Conservation (phyloP, 2,329 filamentous ascomycete species). For the Chaetomium strumarium region DNA sequence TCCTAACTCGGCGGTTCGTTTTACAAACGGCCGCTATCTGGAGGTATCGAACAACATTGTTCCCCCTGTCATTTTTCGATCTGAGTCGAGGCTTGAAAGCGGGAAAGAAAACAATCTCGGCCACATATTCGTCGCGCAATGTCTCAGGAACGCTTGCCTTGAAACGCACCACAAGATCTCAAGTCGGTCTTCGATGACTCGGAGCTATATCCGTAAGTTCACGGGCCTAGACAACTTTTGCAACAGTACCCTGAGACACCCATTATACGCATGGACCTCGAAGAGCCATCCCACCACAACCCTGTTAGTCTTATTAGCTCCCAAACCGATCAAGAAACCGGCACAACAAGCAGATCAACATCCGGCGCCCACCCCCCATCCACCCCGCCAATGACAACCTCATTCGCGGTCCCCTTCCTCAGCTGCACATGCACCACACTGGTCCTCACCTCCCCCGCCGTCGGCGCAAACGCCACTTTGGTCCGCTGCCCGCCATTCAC, state of each 20-base stretch:
- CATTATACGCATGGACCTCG: too few species aligned
- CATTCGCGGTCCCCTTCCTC: constrained; percentile 41
- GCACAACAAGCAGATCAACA: constrained; percentile 50
- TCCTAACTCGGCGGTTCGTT: not conserved
- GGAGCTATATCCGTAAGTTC: too few species aligned
- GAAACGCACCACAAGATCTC: too few species aligned
- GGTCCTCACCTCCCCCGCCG: constrained; percentile 37
- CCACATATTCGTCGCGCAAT: not conserved
- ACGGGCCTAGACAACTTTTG: too few species aligned
- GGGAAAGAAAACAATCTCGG: not conserved
- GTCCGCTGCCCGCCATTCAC: constrained; percentile 48
- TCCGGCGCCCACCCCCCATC: constrained; percentile 42
- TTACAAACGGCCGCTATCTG: not conserved
- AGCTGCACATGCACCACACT: constrained; percentile 45
- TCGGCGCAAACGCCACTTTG: constrained; percentile 50
- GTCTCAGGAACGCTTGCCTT: not conserved
- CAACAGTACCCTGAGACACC: too few species aligned
- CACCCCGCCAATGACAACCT: constrained; percentile 40
- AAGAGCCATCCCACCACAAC: too few species aligned
- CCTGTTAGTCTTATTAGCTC: too few species aligned
- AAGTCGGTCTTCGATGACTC: too few species aligned
- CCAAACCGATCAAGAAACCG: constrained; percentile 24
- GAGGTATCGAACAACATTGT: not conserved
- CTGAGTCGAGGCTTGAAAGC: not conserved
- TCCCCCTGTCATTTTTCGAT: not conserved